Evolutionary conservation across 306 rosid species (phyloP).

Genomic region (apple (Malus domestica)): ASM211411v1 NC_041795.1:19699501-19700000

Average conservation of each 20-base stretch:
- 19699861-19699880: conserved; percentile 51
- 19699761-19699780: conserved; percentile 80
- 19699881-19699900: conserved; percentile 49
- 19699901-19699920: conserved; percentile 50
- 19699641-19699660: conserved; percentile 57
- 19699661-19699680: conserved; percentile 53
- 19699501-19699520: conserved; percentile 53
- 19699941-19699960: conserved; percentile 68
- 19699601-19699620: conserved; percentile 59
- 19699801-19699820: conserved; percentile 59
- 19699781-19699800: conserved; percentile 53
- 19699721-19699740: conserved; percentile 62
- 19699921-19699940: conserved; percentile 55
- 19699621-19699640: conserved; percentile 60
- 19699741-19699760: conserved; percentile 74
- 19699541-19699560: conserved; percentile 56
- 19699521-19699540: conserved; percentile 65
- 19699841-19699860: conserved; percentile 56
- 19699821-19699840: conserved; percentile 53
- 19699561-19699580: conserved; percentile 69
- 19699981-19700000: conserved; percentile 56
- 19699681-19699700: conserved; percentile 69
- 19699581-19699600: conserved; percentile 66
- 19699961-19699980: conserved; percentile 64
- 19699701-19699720: conserved; percentile 64